Evolutionary conservation across 78 protist genomes (phyloP), one percentile per base, ranked within the genome.

Genomic region (Dictyostelium brefeldianum): DNA sequence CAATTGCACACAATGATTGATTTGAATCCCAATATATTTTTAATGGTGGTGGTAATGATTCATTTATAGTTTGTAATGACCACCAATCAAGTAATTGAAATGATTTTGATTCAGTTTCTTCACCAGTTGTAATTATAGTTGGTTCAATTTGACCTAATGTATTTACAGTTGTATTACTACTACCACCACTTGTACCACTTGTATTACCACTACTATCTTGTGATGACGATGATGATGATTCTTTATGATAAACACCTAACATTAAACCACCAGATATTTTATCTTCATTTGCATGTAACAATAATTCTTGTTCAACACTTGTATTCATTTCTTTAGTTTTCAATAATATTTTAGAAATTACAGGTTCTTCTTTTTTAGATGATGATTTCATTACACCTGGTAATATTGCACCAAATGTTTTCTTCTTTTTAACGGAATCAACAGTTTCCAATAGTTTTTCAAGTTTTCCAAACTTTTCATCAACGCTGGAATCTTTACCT

Each of bases 51-150:
- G 84, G 93, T 36, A 87, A 65, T 7, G 57, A 36, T 15, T 77
- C 93, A 36, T 84, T 84, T 50, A 87, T 43, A n/a, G 93, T 83
- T 77, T 74, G 84, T 12, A 87, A 69, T 6, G 84, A 62, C 93
- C 93, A 87, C 93, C 93, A 87, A 87, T 87, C 93, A 3, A 75
- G 50, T 0, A 87, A 56, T 65, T 77, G 83, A 54, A 87, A 87
- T 50, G 84, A 57, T 65, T 74, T 77, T 20, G 81, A 87, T 51
- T 87, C 93, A 31, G 46, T 64, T n/a, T 87, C 93, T 64, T 87
- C 85, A 48, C 80, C 93, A 27, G 78, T 78, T 11, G 59, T 74
- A 48, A 57, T 64, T 11, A 77, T 87, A 8, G 84, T 65, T 46
- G 93, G 43, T 78, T 87, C 93, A 17, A 20, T 25, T 20, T 46